Percentiles rank a stretch among this genome's conserved stretches.
These are phyloP conservation scores for Rubus idaeus DNA, from an alignment of 306 rosid genomes.

Conservation along the genomic window DNA sequence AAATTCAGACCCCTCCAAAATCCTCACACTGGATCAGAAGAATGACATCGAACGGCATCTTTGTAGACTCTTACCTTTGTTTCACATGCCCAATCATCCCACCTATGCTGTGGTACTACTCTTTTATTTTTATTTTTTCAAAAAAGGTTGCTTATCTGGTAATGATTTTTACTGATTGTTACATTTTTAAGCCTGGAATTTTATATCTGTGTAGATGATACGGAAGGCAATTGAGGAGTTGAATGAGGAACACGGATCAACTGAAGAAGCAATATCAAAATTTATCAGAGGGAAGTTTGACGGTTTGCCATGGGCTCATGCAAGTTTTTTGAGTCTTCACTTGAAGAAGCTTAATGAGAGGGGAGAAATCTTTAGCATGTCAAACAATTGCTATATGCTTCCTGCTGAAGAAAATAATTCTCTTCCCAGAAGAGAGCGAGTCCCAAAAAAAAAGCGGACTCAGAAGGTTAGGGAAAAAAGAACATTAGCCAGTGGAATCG, in stretches of 20 bases:
- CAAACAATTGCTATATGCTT: slow-evolving; percentile 14
- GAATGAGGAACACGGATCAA: slow-evolving; percentile 28
- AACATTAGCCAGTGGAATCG: not conserved
- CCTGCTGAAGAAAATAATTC: not conserved
- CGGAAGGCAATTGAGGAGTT: slow-evolving; percentile 24
- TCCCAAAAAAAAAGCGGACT: not conserved
- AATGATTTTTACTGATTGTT: not conserved
- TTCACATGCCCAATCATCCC: slow-evolving; percentile 20
- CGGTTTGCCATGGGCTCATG: slow-evolving; percentile 35
- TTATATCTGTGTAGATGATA: slow-evolving; percentile 28
- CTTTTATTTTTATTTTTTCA: not conserved
- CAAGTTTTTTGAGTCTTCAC: slow-evolving; percentile 19
- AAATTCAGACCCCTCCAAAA: not conserved
- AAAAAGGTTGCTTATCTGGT: not conserved
- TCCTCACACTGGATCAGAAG: not conserved
- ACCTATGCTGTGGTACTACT: slow-evolving; percentile 25
- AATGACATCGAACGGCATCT: not conserved
- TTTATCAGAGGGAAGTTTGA: slow-evolving; percentile 22
- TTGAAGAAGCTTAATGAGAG: slow-evolving; percentile 34
- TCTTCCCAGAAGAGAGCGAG: not conserved
- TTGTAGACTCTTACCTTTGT: slow-evolving; percentile 10
- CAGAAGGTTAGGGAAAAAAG: slow-evolving; percentile 4
- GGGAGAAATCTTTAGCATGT: slow-evolving; percentile 18
- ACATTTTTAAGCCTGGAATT: not conserved
- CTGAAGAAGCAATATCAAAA: slow-evolving; percentile 27